Percentiles rank a stretch among this genome's conserved stretches.
Evolutionary conservation across 2,329 filamentous ascomycete species (phyloP).

Genomic region (Graphilbum ipis-grandicollis): DNA sequence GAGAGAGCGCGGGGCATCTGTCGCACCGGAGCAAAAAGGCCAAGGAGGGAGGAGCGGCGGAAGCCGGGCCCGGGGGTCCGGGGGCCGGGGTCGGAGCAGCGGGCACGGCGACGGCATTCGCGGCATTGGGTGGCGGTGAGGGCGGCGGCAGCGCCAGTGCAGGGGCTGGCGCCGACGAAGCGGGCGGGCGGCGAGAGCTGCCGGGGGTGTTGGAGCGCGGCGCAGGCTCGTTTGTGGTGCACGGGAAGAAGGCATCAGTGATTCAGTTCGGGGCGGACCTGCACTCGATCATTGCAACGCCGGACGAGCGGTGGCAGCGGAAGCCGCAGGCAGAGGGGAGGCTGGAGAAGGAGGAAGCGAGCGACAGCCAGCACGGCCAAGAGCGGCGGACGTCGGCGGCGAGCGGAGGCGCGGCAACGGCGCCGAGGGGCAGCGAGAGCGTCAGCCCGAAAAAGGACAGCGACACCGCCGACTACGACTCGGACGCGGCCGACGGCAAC

Average conservation of each 20-base stretch:
- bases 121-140: too few species aligned
- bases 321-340: constrained; percentile 24
- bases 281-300: constrained; percentile 49
- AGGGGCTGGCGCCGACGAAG: constrained; percentile 23
- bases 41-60: constrained; percentile 58
- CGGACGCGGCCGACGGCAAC: constrained; percentile 10
- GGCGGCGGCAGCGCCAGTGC: constrained; percentile 38
- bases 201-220: constrained; percentile 56
- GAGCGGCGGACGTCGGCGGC: constrained; percentile 43
- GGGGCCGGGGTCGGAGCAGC: too few species aligned
- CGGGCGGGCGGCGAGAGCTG: constrained; percentile 28
- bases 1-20: constrained; percentile 56
- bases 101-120: too few species aligned
- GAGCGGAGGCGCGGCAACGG: constrained; percentile 50
- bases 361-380: constrained; percentile 13
- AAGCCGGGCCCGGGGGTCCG: too few species aligned
- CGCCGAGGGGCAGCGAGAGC: too few species aligned
- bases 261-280: constrained; percentile 93
- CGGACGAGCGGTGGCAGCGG: constrained; percentile 53
- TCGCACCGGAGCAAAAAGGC: constrained; percentile 56
- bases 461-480: constrained; percentile 18
- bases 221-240: constrained; percentile 82
- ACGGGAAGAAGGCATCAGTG: constrained; percentile 94
- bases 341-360: constrained; percentile 3
- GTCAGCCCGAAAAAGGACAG: too few species aligned